A percentile compares a stretch with the other conserved stretches of the same genome.
phyloP scores from a whole-genome alignment of 371 early-diverging fungal species.

The Mortierella sp. region DNA sequence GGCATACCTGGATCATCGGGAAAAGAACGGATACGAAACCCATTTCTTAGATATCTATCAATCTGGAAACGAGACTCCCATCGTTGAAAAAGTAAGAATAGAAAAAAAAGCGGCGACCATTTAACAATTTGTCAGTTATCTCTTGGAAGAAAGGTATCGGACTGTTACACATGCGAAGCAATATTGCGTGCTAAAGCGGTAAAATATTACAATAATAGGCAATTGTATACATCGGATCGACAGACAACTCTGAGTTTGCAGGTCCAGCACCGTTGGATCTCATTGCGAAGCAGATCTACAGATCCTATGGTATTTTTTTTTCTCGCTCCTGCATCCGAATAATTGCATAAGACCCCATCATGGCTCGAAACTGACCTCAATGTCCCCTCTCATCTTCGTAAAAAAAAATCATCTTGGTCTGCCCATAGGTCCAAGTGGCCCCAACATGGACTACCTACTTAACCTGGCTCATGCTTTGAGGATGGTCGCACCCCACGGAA shows the following conservation, averaged over 20 bases:
- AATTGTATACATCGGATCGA: constrained; percentile 86
- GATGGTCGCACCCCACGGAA: constrained; percentile 64
- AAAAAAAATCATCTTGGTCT: no score
- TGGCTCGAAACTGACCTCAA: no score
- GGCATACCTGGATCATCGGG: constrained; percentile 87
- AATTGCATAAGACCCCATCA: no score
- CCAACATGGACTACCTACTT: constrained; percentile 81
- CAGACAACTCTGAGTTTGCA: constrained; percentile 83
- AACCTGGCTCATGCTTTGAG: constrained; percentile 77
- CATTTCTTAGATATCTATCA: constrained; percentile 78
- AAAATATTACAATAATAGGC: constrained; percentile 60
- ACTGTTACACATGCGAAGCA: no score
- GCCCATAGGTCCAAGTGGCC: constrained; percentile 76
- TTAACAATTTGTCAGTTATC: no score
- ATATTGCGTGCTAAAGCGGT: no score
- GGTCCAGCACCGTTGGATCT: constrained; percentile 78
- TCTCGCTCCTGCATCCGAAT: no score
- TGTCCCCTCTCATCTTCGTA: no score
- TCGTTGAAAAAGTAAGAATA: constrained; percentile 62
- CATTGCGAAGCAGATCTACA: constrained; percentile 80
- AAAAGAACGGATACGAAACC: constrained; percentile 89
- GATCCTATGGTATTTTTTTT: constrained; percentile 74
- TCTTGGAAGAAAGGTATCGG: no score
- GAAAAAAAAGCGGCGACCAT: not conserved
- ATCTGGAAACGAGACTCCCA: constrained; percentile 57